Conservation (phyloP, 495 filamentous ascomycete species). For the Diplogelasinospora grovesii region DNA sequence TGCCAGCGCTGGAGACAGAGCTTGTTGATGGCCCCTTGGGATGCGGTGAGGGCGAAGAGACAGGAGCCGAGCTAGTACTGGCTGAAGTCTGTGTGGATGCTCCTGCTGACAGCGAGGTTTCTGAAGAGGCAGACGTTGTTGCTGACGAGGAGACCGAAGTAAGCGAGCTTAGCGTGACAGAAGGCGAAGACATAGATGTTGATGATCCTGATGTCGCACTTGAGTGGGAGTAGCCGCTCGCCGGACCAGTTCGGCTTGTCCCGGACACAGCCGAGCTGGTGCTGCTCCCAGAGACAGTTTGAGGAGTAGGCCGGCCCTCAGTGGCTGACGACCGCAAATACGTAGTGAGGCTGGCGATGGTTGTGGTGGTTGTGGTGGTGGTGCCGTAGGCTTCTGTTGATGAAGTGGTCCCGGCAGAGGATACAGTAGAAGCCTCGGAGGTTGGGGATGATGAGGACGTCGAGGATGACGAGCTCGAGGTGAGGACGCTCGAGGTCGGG, state of each 20-base stretch:
- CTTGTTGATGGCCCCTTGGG: too few species aligned
- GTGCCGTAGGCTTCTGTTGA: constrained; percentile 5
- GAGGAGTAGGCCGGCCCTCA: background rate
- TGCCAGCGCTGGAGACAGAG: too few species aligned
- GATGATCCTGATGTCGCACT: background rate
- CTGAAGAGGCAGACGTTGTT: background rate
- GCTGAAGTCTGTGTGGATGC: too few species aligned
- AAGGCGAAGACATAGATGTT: background rate
- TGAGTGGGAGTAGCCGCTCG: background rate
- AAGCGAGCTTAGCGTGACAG: background rate
- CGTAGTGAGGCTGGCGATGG: background rate
- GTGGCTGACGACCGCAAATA: constrained; percentile 2
- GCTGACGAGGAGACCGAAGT: background rate
- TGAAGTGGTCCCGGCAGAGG: constrained; percentile 9
- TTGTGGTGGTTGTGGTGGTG: constrained; percentile 3
- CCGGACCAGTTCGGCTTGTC: constrained; percentile 1
- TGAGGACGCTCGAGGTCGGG: background rate
- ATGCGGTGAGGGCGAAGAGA: too few species aligned
- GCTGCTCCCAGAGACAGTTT: background rate
- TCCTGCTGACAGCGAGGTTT: too few species aligned
- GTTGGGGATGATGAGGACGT: background rate
- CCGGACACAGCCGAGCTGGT: background rate
- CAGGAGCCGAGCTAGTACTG: too few species aligned
- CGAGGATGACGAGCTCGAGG: constrained; percentile 9
- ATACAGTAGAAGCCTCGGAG: constrained; percentile 1